These are phyloP conservation scores for Leccinum boreale DNA, from an alignment of 768 basidiomycete species.

Conservation along the genomic window DNA sequence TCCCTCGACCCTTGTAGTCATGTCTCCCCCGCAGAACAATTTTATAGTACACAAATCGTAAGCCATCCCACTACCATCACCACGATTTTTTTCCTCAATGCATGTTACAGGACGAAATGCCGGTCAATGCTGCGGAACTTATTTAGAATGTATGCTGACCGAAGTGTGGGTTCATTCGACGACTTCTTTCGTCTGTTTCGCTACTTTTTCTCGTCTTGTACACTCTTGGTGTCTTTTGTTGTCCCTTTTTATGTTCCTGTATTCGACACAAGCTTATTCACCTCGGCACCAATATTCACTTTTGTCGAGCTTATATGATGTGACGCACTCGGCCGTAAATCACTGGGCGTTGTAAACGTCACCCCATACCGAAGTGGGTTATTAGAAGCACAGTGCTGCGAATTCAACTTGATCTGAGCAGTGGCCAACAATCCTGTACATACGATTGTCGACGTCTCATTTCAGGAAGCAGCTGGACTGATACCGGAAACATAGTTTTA, in stretches of 20 bases:
- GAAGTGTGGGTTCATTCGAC: conserved; percentile 3
- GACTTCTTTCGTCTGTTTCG: not conserved
- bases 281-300: not conserved
- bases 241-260: conserved; percentile 6
- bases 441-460: not conserved
- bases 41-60: conserved; percentile 94
- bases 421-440: not conserved
- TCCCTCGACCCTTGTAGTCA: conserved; percentile 9
- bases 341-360: not conserved
- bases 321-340: not conserved
- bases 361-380: not conserved
- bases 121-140: conserved; percentile 94
- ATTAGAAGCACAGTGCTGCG: not conserved
- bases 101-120: conserved; percentile 87
- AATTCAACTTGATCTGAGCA: not conserved
- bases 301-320: not conserved
- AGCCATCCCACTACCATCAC: conserved; percentile 22
- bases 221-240: conserved; percentile 15
- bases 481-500: not conserved
- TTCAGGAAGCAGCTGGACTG: not conserved
- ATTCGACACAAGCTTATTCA: not conserved
- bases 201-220: conserved; percentile 7
- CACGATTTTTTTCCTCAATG: conserved; percentile 18
- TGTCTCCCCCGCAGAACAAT: conserved; percentile 63
- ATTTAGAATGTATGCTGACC: conserved; percentile 50